Percentiles rank a stretch among this genome's conserved stretches.
phyloP scores from a whole-genome alignment of 2,329 filamentous ascomycete species.

The Colletotrichum euphorbiae region DNA sequence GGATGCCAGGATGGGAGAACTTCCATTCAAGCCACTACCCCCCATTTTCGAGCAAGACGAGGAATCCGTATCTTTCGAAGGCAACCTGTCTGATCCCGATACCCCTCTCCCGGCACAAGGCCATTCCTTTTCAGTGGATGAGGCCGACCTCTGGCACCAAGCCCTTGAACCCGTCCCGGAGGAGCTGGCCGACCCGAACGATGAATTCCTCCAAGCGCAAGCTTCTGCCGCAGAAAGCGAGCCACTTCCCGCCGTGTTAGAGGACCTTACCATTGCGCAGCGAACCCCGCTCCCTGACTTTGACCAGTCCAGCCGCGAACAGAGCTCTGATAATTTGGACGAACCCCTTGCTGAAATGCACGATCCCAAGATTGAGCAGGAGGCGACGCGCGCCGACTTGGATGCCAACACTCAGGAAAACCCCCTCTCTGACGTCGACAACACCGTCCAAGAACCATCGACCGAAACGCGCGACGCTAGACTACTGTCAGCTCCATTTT shows the following conservation, averaged over 20 bases:
- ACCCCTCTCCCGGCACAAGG: neutral
- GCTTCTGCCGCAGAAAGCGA: neutral
- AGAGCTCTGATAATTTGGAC: no score
- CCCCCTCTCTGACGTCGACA: no score
- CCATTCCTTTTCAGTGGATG: neutral
- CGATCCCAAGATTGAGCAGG: no score
- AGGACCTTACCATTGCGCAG: neutral
- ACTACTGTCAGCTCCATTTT: neutral
- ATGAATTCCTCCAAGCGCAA: neutral
- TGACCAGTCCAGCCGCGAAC: slow-evolving; percentile 3
- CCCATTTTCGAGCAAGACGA: neutral
- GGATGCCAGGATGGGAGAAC: neutral
- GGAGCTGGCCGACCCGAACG: neutral
- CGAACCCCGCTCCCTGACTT: neutral
- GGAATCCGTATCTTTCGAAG: neutral
- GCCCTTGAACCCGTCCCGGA: neutral
- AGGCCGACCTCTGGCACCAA: neutral
- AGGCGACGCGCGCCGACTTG: no score
- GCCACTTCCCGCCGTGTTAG: neutral
- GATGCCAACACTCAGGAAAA: no score
- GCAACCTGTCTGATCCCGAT: neutral
- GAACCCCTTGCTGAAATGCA: no score
- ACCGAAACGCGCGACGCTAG: neutral
- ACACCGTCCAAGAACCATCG: neutral
- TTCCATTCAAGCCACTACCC: neutral